phyloP scores from a whole-genome alignment of 2,329 filamentous ascomycete genomes.

The Claviceps sp. region DNA sequence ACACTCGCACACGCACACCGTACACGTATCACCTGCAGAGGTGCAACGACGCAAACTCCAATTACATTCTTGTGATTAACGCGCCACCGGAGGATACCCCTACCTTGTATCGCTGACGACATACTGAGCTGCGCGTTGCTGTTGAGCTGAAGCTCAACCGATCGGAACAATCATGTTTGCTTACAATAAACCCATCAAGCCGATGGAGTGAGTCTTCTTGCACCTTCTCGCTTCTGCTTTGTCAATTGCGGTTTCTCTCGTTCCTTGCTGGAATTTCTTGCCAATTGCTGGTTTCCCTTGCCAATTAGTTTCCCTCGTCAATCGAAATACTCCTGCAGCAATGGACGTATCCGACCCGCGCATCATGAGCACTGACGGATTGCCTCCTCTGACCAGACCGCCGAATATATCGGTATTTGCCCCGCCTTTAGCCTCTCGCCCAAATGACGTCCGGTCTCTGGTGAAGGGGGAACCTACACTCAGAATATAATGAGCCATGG shows the following conservation, averaged over 20 bases:
- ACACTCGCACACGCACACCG: background rate
- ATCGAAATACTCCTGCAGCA: background rate
- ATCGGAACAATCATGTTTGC: conserved; percentile 17
- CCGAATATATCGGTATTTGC: conserved; percentile 18
- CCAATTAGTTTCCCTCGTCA: background rate
- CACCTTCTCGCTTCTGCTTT: background rate
- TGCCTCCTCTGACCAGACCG: conserved; percentile 18
- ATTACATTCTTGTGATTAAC: background rate
- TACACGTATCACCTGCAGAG: background rate
- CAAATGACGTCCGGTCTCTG: background rate
- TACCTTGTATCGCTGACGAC: background rate
- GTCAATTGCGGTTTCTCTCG: background rate
- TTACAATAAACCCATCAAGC: conserved; percentile 24
- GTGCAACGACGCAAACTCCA: background rate
- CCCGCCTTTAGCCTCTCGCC: background rate
- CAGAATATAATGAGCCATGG: background rate
- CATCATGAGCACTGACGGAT: conserved; percentile 10
- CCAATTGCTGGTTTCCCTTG: background rate
- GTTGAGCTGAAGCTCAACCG: conserved; percentile 3
- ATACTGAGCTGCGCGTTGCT: background rate
- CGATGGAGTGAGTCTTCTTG: conserved; percentile 22
- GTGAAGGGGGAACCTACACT: background rate
- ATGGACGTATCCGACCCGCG: conserved; percentile 6
- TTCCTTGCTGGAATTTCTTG: background rate
- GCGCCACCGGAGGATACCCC: conserved; percentile 2